phyloP scores from a whole-genome alignment of 208 protist genomes.

The Zelonia costaricensis region DNA sequence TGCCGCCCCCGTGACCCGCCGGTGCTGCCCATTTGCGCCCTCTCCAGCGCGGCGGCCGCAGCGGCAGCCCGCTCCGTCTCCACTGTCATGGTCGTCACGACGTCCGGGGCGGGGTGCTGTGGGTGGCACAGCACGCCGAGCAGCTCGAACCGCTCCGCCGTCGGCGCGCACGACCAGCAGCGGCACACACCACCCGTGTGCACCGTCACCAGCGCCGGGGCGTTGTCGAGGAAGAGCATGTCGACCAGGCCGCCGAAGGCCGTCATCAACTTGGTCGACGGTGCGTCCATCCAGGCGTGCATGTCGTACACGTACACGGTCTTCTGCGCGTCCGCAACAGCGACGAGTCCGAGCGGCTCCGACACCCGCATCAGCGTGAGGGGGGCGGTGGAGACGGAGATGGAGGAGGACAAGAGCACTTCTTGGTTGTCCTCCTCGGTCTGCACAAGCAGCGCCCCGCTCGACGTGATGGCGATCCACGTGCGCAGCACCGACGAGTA shows the following conservation, averaged over 20 bases:
- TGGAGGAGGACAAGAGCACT: conserved; percentile 9
- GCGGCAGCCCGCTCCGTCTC: neutral
- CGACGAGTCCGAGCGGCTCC: conserved; percentile 59
- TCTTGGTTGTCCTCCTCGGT: conserved; percentile 36
- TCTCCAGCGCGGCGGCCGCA: neutral
- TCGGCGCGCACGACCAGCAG: conserved; percentile 60
- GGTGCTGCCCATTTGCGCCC: neutral
- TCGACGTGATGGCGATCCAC: conserved; percentile 42
- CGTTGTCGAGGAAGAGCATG: conserved; percentile 41
- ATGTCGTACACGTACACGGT: conserved; percentile 54
- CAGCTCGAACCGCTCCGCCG: conserved; percentile 35
- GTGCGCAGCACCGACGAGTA: conserved; percentile 46
- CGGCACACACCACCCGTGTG: conserved; percentile 43
- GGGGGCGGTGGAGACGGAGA: conserved; percentile 19
- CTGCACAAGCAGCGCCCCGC: conserved; percentile 47
- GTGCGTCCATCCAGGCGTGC: conserved; percentile 33
- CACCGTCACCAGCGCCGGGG: conserved; percentile 45
- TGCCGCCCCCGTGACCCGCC: neutral
- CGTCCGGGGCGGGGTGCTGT: conserved; percentile 1
- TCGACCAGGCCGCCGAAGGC: conserved; percentile 16
- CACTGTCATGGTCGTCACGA: neutral
- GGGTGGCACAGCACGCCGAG: conserved; percentile 33
- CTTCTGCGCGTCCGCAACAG: conserved; percentile 39
- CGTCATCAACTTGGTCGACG: conserved; percentile 8
- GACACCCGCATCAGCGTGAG: conserved; percentile 46